Evolutionary conservation across 2,329 filamentous ascomycete species (phyloP), one percentile per base, ranked within the genome.

Genomic region (Alternaria ventricosa): DNA sequence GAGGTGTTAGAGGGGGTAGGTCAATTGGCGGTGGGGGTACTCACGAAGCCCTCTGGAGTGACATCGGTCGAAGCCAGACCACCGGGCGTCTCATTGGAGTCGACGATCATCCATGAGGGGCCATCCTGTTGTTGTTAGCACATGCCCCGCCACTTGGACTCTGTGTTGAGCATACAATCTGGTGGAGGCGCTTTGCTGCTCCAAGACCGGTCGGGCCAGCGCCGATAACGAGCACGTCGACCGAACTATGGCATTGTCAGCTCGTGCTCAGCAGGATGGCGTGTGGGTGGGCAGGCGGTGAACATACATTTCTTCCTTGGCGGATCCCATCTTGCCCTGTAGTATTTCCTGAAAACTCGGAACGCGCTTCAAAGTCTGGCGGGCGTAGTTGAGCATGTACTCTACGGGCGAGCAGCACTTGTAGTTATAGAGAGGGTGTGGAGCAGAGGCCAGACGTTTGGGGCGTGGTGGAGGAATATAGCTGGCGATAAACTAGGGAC

Each of bases 181-280:
- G 96, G 84, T 98, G 92, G 72, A 99, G 89, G 81, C 96, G 93
- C 87, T 99, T 99, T 76, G 96, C 96, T 81, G 96, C 96, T 87
- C 96, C 96, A 75, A 98, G 89, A 84, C 96, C 96, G 79, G 96
- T 98, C 76, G 96, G 96, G 80, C 96, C 96, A 84, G 95, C 95
- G 80, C 96, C 96, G 85, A 98, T 97, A 83, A 99, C 90, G 80
- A 99, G 93, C 74, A 99, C 92, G 84, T 99, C 96, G 81, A 98
- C 93, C 78, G 93, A 90, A 82, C 94, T 96, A 82, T 50, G 53
- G 22, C 27, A 54, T 25, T 30, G 74, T 80, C 69, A 75, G 68
- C 57, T 65, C 45, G 51, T 66, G 50, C 55, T 51, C 54, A 22
- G 45, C 27, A 28, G 54, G 55, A 47, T 41, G 33, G 60, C 56